Percentiles rank a stretch among this genome's conserved stretches.
Evolutionary conservation across 495 filamentous ascomycete species (phyloP).

Genomic region (Hypoxylon crocopeplum): DNA sequence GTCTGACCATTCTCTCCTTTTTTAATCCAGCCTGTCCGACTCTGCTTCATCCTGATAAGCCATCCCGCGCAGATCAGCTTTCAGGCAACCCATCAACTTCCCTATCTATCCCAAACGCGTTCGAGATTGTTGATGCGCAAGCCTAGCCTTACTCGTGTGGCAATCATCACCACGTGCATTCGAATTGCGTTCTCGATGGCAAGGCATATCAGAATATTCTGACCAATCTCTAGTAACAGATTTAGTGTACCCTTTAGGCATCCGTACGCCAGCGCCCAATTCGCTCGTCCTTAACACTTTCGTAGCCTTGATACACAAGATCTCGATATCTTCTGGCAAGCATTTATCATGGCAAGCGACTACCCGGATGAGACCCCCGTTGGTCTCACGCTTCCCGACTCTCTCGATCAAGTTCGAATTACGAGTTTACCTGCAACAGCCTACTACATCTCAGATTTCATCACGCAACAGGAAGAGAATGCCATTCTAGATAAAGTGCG

Average conservation of each 20-base stretch:
- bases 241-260: neutral
- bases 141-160: slow-evolving; percentile 20
- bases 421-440: slow-evolving; percentile 66
- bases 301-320: slow-evolving; percentile 15
- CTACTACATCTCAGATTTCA: slow-evolving; percentile 91
- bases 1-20: slow-evolving; percentile 27
- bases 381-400: slow-evolving; percentile 43
- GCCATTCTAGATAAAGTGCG: slow-evolving; percentile 71
- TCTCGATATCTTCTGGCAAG: no score
- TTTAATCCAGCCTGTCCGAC: slow-evolving; percentile 14
- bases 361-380: neutral
- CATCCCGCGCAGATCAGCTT: slow-evolving; percentile 29
- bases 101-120: slow-evolving; percentile 30
- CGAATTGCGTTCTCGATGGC: slow-evolving; percentile 11
- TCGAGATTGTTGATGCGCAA: slow-evolving; percentile 30
- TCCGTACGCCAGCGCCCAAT: slow-evolving; percentile 14
- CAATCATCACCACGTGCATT: slow-evolving; percentile 12
- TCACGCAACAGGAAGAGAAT: slow-evolving; percentile 76
- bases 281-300: slow-evolving; percentile 7
- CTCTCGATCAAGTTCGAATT: slow-evolving; percentile 62
- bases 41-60: slow-evolving; percentile 33
- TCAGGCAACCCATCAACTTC: slow-evolving; percentile 18
- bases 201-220: slow-evolving; percentile 17
- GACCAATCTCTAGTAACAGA: slow-evolving; percentile 3
- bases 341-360: slow-evolving; percentile 21